phyloP scores from a whole-genome alignment of 768 basidiomycete species.

The Russula sp. region DNA sequence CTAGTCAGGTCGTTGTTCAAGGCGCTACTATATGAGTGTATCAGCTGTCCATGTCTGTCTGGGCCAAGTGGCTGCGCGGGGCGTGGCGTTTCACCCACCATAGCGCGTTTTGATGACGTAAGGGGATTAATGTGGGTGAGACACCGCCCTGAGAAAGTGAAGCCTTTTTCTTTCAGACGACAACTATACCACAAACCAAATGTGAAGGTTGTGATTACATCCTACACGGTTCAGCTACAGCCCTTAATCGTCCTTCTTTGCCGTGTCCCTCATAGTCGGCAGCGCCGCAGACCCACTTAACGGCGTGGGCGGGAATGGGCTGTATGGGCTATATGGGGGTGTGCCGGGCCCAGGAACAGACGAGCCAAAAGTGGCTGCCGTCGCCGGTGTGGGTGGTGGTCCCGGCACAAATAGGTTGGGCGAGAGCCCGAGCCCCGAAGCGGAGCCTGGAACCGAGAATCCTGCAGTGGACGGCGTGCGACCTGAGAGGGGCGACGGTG shows the following conservation, averaged over 20 bases:
- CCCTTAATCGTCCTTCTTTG: constrained; percentile 8
- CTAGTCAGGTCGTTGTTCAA: background rate
- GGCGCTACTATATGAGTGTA: background rate
- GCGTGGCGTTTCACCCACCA: background rate
- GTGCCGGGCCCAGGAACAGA: constrained; percentile 19
- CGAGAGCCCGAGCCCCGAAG: constrained; percentile 18
- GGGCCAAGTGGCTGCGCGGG: background rate
- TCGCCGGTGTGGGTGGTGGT: constrained; percentile 23
- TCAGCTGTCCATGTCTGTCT: background rate
- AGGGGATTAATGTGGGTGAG: background rate
- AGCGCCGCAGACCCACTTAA: constrained; percentile 8
- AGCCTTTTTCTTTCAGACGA: background rate
- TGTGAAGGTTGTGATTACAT: background rate
- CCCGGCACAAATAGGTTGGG: background rate
- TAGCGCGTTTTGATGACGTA: background rate
- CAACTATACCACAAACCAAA: background rate
- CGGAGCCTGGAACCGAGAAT: constrained; percentile 7
- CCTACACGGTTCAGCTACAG: background rate
- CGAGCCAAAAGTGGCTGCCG: constrained; percentile 29
- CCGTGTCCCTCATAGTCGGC: background rate
- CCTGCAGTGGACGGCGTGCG: constrained; percentile 1
- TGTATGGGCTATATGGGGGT: constrained; percentile 28
- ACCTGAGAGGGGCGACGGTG: constrained; percentile 3
- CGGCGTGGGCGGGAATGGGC: constrained; percentile 35
- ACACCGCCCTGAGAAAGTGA: background rate